A percentile compares a stretch with the other conserved stretches of the same genome.
These are phyloP conservation scores for Vigna reflexopilosa DNA, from an alignment of 306 rosid genomes.

Conservation along the genomic window DNA sequence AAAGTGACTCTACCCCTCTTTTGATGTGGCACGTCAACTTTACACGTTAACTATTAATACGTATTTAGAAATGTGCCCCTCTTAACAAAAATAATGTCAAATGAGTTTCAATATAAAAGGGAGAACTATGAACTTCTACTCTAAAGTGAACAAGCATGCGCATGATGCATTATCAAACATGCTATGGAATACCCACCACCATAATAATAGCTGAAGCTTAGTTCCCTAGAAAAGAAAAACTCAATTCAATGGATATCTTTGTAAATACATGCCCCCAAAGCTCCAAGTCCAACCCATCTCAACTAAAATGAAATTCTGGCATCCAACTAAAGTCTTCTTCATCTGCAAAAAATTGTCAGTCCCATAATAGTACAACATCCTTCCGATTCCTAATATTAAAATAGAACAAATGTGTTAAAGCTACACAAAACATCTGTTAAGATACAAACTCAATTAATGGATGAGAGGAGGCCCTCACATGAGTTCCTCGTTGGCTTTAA, in stretches of 20 bases:
- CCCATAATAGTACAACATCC: slow-evolving; percentile 7
- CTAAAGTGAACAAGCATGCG: background rate
- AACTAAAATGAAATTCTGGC: background rate
- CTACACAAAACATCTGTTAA: slow-evolving; percentile 8
- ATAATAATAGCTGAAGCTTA: background rate
- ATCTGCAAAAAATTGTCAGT: background rate
- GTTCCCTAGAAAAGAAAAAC: background rate
- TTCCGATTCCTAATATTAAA: background rate
- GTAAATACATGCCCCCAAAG: background rate
- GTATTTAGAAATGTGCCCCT: background rate
- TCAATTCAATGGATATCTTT: background rate
- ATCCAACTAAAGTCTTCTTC: background rate
- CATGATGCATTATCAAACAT: background rate
- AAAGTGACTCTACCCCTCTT: background rate
- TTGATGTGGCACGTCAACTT: background rate
- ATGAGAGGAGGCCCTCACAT: slow-evolving; percentile 6
- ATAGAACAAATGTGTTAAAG: background rate
- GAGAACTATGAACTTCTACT: too few relatives aligned
- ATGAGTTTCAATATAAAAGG: background rate
- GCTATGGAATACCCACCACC: background rate
- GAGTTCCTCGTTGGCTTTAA: slow-evolving; percentile 29
- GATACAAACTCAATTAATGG: slow-evolving; percentile 27
- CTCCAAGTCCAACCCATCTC: background rate
- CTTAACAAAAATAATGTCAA: background rate
- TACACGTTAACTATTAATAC: background rate